A percentile compares a stretch with the other conserved stretches of the same genome.
Evolutionary conservation across 495 filamentous ascomycete genomes (phyloP).

Genomic region (Xylaria telfairii): DNA sequence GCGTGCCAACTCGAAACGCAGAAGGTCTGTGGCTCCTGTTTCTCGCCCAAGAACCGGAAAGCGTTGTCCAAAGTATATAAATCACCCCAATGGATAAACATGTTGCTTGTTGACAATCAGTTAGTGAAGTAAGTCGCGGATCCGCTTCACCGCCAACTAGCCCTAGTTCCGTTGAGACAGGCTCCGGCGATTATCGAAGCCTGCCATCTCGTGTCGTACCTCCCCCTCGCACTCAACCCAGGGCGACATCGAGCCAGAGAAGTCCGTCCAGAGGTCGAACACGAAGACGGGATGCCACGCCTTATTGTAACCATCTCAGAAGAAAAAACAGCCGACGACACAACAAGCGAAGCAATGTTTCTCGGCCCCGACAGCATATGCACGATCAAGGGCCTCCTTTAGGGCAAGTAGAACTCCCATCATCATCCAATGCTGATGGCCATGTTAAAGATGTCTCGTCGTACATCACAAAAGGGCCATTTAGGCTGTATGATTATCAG

Average conservation of each 20-base stretch:
- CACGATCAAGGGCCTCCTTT: not conserved
- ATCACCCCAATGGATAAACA: not conserved
- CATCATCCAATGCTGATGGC: not conserved
- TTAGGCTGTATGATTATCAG: slow-evolving; percentile 28
- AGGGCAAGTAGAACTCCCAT: not conserved
- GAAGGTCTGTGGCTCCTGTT: slow-evolving; percentile 9
- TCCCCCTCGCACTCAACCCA: not conserved
- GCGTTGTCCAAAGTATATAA: not conserved
- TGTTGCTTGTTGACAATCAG: not conserved
- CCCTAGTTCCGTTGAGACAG: slow-evolving; percentile 2
- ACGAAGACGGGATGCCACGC: slow-evolving; percentile 11
- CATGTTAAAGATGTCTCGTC: not conserved
- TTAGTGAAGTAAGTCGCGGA: not conserved
- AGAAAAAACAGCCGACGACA: not conserved
- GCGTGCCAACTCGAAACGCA: slow-evolving; percentile 26
- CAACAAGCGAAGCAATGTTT: not conserved
- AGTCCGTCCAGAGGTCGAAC: slow-evolving; percentile 4
- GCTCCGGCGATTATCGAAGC: not conserved
- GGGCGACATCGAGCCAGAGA: not conserved
- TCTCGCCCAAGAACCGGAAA: not conserved
- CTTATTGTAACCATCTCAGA: not conserved
- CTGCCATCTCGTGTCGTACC: not conserved
- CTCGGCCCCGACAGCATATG: not conserved
- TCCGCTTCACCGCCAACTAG: not conserved
- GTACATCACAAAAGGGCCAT: slow-evolving; percentile 27